phyloP scores from a whole-genome alignment of 2,329 filamentous ascomycete species.

The Penicillium digitatum region DNA sequence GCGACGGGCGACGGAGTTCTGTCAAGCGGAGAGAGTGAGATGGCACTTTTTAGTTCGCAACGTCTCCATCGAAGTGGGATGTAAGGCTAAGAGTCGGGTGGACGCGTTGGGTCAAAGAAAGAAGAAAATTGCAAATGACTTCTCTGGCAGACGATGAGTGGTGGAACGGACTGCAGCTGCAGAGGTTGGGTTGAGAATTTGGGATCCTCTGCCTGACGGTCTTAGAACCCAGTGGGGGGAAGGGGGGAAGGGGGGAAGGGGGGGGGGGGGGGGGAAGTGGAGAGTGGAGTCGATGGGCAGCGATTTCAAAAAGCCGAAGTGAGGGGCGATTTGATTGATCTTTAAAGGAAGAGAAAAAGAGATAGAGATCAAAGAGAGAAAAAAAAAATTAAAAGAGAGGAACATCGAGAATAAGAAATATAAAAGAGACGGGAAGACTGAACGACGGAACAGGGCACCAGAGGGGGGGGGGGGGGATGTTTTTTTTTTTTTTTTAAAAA shows the following conservation, averaged over 20 bases:
- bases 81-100: slow-evolving; percentile 20
- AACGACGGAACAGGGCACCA: slow-evolving; percentile 3
- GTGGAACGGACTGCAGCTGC: slow-evolving; percentile 23
- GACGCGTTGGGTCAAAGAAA: slow-evolving; percentile 12
- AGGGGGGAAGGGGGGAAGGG: too few species aligned
- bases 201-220: slow-evolving; percentile 21
- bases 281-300: slow-evolving; percentile 15
- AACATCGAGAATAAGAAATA: slow-evolving; percentile 2
- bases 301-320: slow-evolving; percentile 8
- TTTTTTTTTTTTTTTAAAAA: too few species aligned
- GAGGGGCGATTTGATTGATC: slow-evolving; percentile 11
- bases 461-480: too few species aligned
- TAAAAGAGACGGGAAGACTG: background rate
- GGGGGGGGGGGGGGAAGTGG: too few species aligned
- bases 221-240: slow-evolving; percentile 23
- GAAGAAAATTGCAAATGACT: slow-evolving; percentile 4
- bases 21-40: slow-evolving; percentile 30
- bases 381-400: background rate
- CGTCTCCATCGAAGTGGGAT: slow-evolving; percentile 35
- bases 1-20: slow-evolving; percentile 21
- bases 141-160: slow-evolving; percentile 17
- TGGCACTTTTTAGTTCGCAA: slow-evolving; percentile 29
- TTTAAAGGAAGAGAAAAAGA: background rate
- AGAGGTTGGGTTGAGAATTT: slow-evolving; percentile 21
- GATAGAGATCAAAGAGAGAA: background rate